phyloP scores from a whole-genome alignment of 345 rosid genomes.

The Microcos paniculata region DNA sequence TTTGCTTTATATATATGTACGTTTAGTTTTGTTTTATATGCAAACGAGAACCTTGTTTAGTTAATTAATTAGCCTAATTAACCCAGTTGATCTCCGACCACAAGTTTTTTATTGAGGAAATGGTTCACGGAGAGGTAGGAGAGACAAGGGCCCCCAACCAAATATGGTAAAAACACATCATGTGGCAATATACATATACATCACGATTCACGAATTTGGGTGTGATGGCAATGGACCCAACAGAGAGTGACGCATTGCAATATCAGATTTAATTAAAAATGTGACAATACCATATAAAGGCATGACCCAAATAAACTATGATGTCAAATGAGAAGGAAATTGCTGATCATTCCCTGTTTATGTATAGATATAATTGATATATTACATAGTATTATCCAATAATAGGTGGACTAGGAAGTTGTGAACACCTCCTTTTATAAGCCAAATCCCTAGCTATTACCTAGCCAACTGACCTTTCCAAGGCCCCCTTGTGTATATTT shows the following conservation, averaged over 20 bases:
- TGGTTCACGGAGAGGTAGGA: not conserved
- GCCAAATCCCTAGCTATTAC: not conserved
- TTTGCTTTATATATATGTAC: too few relatives aligned
- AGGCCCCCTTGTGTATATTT: not conserved
- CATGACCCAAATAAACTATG: not conserved
- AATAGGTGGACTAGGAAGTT: not conserved
- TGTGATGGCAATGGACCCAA: conserved; percentile 21
- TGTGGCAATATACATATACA: not conserved
- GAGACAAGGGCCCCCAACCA: not conserved
- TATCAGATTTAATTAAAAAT: not conserved
- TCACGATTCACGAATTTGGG: not conserved
- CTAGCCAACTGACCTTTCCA: not conserved
- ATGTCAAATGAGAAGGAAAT: not conserved
- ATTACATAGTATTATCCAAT: not conserved
- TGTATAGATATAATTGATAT: too few relatives aligned
- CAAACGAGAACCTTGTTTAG: too few relatives aligned
- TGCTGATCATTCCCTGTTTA: not conserved
- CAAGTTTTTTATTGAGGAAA: not conserved
- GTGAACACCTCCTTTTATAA: not conserved
- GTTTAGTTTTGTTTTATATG: too few relatives aligned
- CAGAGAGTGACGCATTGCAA: not conserved
- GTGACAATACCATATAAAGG: not conserved
- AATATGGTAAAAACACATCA: conserved; percentile 1
- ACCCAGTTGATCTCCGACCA: too few relatives aligned
- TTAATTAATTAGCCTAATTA: too few relatives aligned